Evolutionary conservation across 345 rosid species (phyloP).

Genomic region (Eucalyptus pumila): DNA sequence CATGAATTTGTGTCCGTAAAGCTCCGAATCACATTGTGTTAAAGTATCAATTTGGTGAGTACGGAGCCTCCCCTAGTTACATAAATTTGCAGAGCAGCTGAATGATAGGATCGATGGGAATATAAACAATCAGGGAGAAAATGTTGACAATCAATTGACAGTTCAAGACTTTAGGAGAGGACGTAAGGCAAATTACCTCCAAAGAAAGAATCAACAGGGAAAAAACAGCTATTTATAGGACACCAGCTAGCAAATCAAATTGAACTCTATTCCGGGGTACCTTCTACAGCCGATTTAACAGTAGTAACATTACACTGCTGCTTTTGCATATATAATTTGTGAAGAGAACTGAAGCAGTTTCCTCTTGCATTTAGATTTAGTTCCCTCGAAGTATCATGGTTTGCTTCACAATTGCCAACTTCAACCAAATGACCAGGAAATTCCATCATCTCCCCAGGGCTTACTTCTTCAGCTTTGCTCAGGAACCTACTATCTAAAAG

Average conservation of each 20-base stretch:
- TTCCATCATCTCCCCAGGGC: constrained; percentile 23
- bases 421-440: constrained; percentile 46
- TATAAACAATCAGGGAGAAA: background rate
- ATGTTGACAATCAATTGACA: background rate
- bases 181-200: background rate
- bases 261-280: background rate
- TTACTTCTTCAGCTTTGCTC: constrained; percentile 34
- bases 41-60: no score
- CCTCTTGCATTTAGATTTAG: background rate
- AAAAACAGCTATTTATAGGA: background rate
- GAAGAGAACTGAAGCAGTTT: background rate
- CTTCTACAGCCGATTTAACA: background rate
- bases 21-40: background rate
- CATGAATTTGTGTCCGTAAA: background rate
- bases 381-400: background rate
- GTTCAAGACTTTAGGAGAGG: background rate
- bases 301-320: background rate
- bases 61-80: background rate
- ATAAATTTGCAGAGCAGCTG: background rate
- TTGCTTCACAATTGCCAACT: constrained; percentile 17
- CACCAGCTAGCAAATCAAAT: background rate
- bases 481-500: constrained; percentile 30
- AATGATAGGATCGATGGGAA: background rate
- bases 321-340: background rate
- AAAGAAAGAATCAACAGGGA: background rate